phyloP scores from a whole-genome alignment of 2,329 filamentous ascomycete species.

The Clonostachys rhizophaga region DNA sequence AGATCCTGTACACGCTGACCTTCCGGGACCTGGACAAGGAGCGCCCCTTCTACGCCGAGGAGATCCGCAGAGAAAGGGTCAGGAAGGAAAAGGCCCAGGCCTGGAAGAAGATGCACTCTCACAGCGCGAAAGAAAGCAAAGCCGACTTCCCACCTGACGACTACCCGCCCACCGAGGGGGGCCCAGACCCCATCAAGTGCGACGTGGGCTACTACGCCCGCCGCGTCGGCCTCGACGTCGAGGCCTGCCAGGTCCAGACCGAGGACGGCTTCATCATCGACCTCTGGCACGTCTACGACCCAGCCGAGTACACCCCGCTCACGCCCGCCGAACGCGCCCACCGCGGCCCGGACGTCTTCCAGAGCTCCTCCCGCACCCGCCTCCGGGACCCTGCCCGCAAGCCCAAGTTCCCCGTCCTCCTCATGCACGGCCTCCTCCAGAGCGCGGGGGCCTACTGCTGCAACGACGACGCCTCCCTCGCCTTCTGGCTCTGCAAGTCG shows the following conservation, averaged over 20 bases:
- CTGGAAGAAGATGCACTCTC: constrained; percentile 50
- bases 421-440: constrained; percentile 87
- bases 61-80: constrained; percentile 51
- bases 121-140: constrained; percentile 30
- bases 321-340: constrained; percentile 44
- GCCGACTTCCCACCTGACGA: constrained; percentile 41
- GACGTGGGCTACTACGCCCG: constrained; percentile 84
- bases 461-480: constrained; percentile 84
- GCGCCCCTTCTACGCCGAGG: constrained; percentile 71
- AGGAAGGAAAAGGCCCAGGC: constrained; percentile 52
- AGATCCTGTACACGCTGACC: constrained; percentile 47
- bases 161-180: constrained; percentile 75
- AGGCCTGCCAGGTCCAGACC: constrained; percentile 80
- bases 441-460: constrained; percentile 84
- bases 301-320: constrained; percentile 60
- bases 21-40: constrained; percentile 52
- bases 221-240: constrained; percentile 80
- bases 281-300: constrained; percentile 87
- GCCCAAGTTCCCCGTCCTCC: constrained; percentile 74
- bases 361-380: constrained; percentile 26
- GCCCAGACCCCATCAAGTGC: constrained; percentile 71
- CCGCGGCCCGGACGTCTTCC: constrained; percentile 57
- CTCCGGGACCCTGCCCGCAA: constrained; percentile 33
- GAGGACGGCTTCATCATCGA: constrained; percentile 91
- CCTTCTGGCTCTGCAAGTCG: constrained; percentile 87